Evolutionary conservation across 345 rosid genomes (phyloP).

Genomic region (Citrus australasica): DNA sequence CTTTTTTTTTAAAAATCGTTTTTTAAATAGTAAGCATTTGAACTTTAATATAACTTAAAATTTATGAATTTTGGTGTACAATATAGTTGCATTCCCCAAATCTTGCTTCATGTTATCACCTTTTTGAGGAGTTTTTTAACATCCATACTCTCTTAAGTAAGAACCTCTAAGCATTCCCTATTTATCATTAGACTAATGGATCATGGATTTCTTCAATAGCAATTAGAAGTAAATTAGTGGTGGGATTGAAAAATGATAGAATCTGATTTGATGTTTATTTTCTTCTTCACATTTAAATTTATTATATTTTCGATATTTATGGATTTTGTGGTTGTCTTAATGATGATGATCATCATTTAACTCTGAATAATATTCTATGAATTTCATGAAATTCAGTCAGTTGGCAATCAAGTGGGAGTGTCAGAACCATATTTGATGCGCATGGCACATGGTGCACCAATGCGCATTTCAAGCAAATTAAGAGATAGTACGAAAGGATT

Average conservation of each 20-base stretch:
- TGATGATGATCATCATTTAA: neutral
- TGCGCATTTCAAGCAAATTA: constrained; percentile 41
- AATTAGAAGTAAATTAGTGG: neutral
- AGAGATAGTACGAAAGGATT: constrained; percentile 36
- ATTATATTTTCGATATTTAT: neutral
- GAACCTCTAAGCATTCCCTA: neutral
- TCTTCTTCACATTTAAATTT: neutral
- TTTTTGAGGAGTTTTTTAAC: neutral
- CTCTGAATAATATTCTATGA: neutral
- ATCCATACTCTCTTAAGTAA: neutral
- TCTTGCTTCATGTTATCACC: neutral
- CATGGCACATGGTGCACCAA: constrained; percentile 96
- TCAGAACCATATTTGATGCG: constrained; percentile 95
- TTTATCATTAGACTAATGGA: neutral
- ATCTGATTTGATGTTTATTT: neutral
- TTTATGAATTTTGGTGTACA: neutral
- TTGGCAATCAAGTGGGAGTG: constrained; percentile 93
- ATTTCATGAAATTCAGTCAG: constrained; percentile 58
- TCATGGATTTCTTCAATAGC: neutral
- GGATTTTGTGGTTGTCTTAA: neutral
- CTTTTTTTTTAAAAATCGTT: too few relatives aligned
- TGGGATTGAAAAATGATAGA: neutral
- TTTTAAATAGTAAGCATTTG: neutral
- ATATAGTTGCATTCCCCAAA: neutral
- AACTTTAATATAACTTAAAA: neutral